phyloP scores from a whole-genome alignment of 2,329 filamentous ascomycete genomes.

The Cladosporium sp. region DNA sequence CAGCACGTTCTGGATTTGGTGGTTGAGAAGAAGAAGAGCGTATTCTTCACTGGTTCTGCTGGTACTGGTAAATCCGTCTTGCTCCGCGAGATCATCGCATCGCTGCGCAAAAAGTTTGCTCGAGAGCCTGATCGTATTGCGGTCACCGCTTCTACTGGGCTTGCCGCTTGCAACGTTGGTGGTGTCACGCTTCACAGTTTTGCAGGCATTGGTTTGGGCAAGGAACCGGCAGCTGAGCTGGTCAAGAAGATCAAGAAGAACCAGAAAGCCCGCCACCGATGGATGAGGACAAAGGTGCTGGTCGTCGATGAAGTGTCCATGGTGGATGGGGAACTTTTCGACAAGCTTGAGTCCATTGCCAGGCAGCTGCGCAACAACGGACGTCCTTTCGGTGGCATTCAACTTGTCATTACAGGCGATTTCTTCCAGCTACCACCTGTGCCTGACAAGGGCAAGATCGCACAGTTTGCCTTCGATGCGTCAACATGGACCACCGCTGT shows the following conservation, averaged over 20 bases:
- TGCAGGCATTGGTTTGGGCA: constrained; percentile 89
- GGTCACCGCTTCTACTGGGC: constrained; percentile 89
- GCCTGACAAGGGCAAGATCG: constrained; percentile 67
- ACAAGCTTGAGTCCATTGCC: constrained; percentile 88
- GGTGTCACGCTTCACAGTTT: constrained; percentile 96
- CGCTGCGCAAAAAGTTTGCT: constrained; percentile 70
- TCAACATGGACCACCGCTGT: constrained; percentile 89
- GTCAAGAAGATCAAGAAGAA: constrained; percentile 90
- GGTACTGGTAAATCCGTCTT: constrained; percentile 94
- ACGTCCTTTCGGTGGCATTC: constrained; percentile 90
- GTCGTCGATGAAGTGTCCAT: constrained; percentile 96
- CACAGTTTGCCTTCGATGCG: constrained; percentile 91
- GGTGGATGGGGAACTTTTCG: constrained; percentile 95
- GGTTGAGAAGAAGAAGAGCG: constrained; percentile 73
- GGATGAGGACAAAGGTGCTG: constrained; percentile 82
- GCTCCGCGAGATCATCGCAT: constrained; percentile 83
- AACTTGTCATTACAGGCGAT: constrained; percentile 91
- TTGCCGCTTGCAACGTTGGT: constrained; percentile 94
- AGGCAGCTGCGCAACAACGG: constrained; percentile 84
- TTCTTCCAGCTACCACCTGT: constrained; percentile 97
- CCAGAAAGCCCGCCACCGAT: constrained; percentile 79
- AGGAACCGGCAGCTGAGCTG: constrained; percentile 74
- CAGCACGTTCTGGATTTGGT: constrained; percentile 78
- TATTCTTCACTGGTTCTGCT: constrained; percentile 96
- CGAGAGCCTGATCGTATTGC: constrained; percentile 80